phyloP scores from a whole-genome alignment of 1,284 basidiomycete species.

The Rugiboletus extremiorientalis region DNA sequence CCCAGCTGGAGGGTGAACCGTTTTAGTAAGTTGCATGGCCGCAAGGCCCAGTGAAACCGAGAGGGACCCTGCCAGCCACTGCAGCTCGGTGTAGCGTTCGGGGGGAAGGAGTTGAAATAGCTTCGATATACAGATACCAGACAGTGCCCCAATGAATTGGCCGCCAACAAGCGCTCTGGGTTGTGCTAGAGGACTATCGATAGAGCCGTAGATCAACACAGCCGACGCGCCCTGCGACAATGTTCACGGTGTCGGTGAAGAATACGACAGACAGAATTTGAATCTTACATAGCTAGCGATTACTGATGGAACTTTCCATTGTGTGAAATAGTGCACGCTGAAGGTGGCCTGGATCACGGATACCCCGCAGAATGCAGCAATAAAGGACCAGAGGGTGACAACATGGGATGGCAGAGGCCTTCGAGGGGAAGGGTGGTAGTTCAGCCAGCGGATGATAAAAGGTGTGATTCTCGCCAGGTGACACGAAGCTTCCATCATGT shows the following conservation, averaged over 20 bases:
- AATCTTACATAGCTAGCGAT: conserved; percentile 25
- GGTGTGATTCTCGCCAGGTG: background rate
- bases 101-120: conserved; percentile 48
- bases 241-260: conserved; percentile 44
- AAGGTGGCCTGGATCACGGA: conserved; percentile 57
- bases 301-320: conserved; percentile 44
- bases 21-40: conserved; percentile 48
- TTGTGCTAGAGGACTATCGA: conserved; percentile 61
- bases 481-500: too few relatives aligned
- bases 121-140: conserved; percentile 55
- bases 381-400: conserved; percentile 37
- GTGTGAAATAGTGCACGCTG: conserved; percentile 48
- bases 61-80: conserved; percentile 58
- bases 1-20: conserved; percentile 64
- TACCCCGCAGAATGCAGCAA: conserved; percentile 58
- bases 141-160: conserved; percentile 22
- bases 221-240: conserved; percentile 59
- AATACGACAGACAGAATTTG: background rate
- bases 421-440: conserved; percentile 10
- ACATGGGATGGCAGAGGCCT: conserved; percentile 2
- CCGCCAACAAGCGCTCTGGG: conserved; percentile 54
- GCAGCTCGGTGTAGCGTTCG: conserved; percentile 43
- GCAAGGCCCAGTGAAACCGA: conserved; percentile 51
- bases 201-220: conserved; percentile 56
- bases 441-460: conserved; percentile 14